Conservation (phyloP, 805 yeast species). For the Allodekkera sacchari region DNA sequence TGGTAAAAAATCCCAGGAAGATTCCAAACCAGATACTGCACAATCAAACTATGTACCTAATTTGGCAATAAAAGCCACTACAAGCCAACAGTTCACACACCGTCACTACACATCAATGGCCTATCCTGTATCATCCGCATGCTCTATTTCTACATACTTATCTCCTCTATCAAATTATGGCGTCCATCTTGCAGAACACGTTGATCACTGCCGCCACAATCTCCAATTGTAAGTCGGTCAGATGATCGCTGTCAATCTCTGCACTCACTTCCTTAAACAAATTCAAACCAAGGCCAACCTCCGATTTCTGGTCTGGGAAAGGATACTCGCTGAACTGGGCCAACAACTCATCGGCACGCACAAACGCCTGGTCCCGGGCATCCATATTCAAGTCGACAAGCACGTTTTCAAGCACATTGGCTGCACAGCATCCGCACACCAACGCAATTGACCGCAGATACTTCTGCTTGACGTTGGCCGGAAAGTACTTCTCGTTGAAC, state of each 20-base stretch:
- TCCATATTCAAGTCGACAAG: constrained; percentile 70
- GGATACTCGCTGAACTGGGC: constrained; percentile 82
- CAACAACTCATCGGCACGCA: constrained; percentile 88
- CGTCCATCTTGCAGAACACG: constrained; percentile 89
- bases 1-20: too few relatives aligned
- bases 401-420: constrained; percentile 91
- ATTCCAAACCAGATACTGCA: too few relatives aligned
- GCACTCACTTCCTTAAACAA: constrained; percentile 39
- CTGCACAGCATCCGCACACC: constrained; percentile 88
- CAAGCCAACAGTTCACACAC: too few relatives aligned
- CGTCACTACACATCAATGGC: too few relatives aligned
- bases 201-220: constrained; percentile 87
- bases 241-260: constrained; percentile 44
- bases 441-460: constrained; percentile 72
- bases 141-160: too few relatives aligned
- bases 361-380: constrained; percentile 84
- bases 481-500: constrained; percentile 55
- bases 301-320: constrained; percentile 46
- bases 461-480: constrained; percentile 57
- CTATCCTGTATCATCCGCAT: too few relatives aligned
- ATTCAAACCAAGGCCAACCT: constrained; percentile 66
- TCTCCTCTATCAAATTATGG: constrained; percentile 69
- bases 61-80: too few relatives aligned
- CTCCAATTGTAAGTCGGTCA: constrained; percentile 66
- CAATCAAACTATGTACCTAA: too few relatives aligned